Evolutionary conservation across 768 basidiomycete species (phyloP), one percentile per base, ranked within the genome.

Genomic region (Pisolithus microcarpus): DNA sequence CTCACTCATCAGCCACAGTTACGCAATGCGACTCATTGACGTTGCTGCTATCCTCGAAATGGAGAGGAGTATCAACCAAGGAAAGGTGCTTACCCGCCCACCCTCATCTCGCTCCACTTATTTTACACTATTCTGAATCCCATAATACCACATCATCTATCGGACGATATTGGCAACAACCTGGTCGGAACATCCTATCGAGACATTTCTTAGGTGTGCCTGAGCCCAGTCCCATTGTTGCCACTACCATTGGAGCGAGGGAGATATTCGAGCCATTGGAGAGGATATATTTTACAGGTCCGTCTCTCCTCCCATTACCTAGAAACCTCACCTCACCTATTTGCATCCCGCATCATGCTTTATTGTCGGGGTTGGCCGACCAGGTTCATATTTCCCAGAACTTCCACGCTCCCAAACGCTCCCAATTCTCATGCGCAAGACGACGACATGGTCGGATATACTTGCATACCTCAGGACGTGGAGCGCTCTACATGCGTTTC

Each of bases 141-240:
- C n/a, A n/a, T n/a, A n/a, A n/a, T n/a, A n/a, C n/a, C n/a, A n/a
- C n/a, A n/a, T n/a, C n/a, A n/a, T n/a, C n/a, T n/a, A n/a, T n/a
- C n/a, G n/a, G n/a, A n/a, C n/a, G n/a, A n/a, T n/a, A n/a, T n/a
- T n/a, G n/a, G n/a, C n/a, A n/a, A n/a, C n/a, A n/a, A n/a, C n/a
- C n/a, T n/a, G n/a, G 90, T 15, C 76, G 89, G 11, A 76, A 75
- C 0, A 81, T 89, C 53, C 73, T 91, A 18, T 84, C 87, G 56
- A 75, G 78, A n/a, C 79, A 86, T 60, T 74, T 91, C 1, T 70
- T 80, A 3, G 79, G 81, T 46, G 76, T 91, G n/a, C 85, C 82
- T 0, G 73, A 76, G 44, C 80, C 81, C 19, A 62, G 62, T 1
- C 8, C 28, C 2, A 28, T 28, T 3, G 6, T 28, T 8, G 52